A percentile compares a stretch with the other conserved stretches of the same genome.
phyloP scores from a whole-genome alignment of 805 yeast genomes.

The Wickerhamomyces alni region DNA sequence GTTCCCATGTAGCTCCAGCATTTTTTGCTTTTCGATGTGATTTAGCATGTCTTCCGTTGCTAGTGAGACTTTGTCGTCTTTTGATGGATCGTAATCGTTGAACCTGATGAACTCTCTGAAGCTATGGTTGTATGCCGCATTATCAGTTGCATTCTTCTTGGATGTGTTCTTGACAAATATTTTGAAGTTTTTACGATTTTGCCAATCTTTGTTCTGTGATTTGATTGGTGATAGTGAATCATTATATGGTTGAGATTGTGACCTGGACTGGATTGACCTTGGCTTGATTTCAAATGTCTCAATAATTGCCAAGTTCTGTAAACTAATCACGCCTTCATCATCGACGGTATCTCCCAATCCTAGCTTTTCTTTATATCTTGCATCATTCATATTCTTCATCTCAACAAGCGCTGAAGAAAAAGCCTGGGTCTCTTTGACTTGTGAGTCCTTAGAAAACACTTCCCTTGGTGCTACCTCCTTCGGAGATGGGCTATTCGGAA shows the following conservation, averaged over 20 bases:
- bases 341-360: conserved; percentile 9
- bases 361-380: conserved; percentile 12
- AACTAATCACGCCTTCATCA: conserved; percentile 23
- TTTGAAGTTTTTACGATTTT: conserved; percentile 34
- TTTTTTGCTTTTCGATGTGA: conserved; percentile 11
- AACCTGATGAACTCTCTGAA: conserved; percentile 28
- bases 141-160: not conserved
- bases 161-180: conserved; percentile 28
- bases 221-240: not conserved
- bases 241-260: not conserved
- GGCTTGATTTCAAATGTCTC: conserved; percentile 23
- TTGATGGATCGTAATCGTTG: conserved; percentile 18
- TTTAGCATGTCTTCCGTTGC: conserved; percentile 1
- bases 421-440: conserved; percentile 4
- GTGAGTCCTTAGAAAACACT: too few species aligned
- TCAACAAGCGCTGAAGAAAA: conserved; percentile 13
- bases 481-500: not conserved
- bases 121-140: conserved; percentile 14
- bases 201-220: conserved; percentile 18
- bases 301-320: conserved; percentile 30
- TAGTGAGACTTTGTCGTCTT: conserved; percentile 1
- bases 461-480: not conserved
- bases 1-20: conserved; percentile 7
- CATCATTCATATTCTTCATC: conserved; percentile 18
- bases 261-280: conserved; percentile 2